Evolutionary conservation across 768 basidiomycete genomes (phyloP).

Genomic region (Termitomyces titanicus): DNA sequence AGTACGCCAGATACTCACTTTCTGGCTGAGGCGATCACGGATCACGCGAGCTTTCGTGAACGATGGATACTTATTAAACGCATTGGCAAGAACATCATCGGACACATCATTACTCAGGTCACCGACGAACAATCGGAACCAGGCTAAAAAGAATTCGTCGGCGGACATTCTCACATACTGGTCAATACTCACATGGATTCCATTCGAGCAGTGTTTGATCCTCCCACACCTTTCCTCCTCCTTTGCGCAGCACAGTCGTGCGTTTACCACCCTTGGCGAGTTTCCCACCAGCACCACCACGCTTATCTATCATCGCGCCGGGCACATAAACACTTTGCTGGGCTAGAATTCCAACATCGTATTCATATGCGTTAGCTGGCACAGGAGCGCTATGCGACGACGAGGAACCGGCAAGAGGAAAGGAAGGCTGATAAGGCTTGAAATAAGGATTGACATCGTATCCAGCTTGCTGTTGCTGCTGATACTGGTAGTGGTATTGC

Average conservation of each 20-base stretch:
- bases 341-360: conserved; percentile 86
- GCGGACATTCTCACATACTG: conserved; percentile 1
- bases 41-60: conserved; percentile 96
- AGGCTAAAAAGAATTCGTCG: conserved; percentile 48
- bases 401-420: conserved; percentile 59
- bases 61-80: conserved; percentile 90
- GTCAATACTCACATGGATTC: conserved; percentile 82
- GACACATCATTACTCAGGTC: conserved; percentile 98
- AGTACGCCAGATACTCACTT: conserved; percentile 45
- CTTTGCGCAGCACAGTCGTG: conserved; percentile 91
- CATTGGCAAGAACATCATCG: conserved; percentile 89
- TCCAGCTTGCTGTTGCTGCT: conserved; percentile 47
- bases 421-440: conserved; percentile 74
- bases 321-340: conserved; percentile 93
- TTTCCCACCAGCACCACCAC: conserved; percentile 82
- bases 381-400: conserved; percentile 74
- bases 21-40: conserved; percentile 88
- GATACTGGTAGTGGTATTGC: conserved; percentile 47
- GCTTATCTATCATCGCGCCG: conserved; percentile 86
- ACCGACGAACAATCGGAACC: conserved; percentile 97
- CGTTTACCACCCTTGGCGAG: conserved; percentile 88
- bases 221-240: conserved; percentile 97
- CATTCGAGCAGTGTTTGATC: conserved; percentile 96
- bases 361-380: conserved; percentile 88
- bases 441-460: conserved; percentile 78